Evolutionary conservation across 305 asterid species (phyloP), one percentile per base, ranked within the genome.

Genomic region (Fraxinus platypoda): DNA sequence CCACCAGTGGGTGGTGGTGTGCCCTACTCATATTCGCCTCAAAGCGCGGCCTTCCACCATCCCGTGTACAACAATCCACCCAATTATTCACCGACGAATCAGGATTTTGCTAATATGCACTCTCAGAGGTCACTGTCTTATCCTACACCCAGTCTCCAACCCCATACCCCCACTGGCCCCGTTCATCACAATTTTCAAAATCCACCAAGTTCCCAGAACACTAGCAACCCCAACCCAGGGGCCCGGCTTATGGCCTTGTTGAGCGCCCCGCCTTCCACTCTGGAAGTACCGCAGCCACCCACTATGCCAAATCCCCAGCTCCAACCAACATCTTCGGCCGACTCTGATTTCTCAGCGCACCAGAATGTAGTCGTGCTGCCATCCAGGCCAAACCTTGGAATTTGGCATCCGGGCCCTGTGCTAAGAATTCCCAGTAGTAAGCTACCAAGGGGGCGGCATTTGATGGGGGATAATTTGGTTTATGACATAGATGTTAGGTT

Each of bases 401-500:
- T 79, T 75, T 76, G 89, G 0, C 91, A 86, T 78, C 89, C 89
- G 13, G 88, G 88, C 8, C 87, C 92, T 75, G 90, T 87, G 41
- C 80, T 92, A 88, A 88, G 98, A 59, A 92, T 94, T 97, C 89
- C 89, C 0, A 94, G 98, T 77, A 92, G 92, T 81, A 93, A 95
- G 91, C 88, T 91, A 37, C 98, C 98, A 13, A 95, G 90, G 81
- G 98, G 98, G 25, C 86, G 98, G 85, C 97, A 90, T 87, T 87
- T 95, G 88, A 78, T 80, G 1, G 98, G 98, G 34, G 92, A 91
- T 79, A 88, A 86, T 46, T 79, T 90, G 70, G 89, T 87, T 28
- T 95, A 95, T 43, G 98, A 95, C 75, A 83, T 95, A 0, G 91
- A 92, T 89, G 90, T 89, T 73, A 92, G 96, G 89, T 83, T 90